Percentiles rank a stretch among this genome's conserved stretches.
These are phyloP conservation scores for Gautieria morchelliformis DNA, from an alignment of 768 basidiomycete species.

Conservation along the genomic window DNA sequence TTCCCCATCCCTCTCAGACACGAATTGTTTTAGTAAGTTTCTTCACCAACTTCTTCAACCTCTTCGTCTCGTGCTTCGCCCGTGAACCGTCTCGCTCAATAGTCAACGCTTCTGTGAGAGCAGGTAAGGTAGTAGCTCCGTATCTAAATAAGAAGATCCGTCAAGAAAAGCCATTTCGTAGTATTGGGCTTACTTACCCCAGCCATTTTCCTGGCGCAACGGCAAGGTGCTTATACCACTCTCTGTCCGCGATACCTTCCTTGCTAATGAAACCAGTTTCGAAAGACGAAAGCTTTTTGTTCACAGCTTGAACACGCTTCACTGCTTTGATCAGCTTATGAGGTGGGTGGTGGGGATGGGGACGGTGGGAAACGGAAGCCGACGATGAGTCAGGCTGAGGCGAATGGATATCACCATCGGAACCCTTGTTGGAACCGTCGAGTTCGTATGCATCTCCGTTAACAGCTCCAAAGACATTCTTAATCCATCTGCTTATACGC, in stretches of 20 bases:
- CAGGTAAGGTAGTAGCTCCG: slow-evolving; percentile 79
- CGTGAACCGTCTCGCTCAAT: slow-evolving; percentile 55
- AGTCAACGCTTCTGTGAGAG: slow-evolving; percentile 65
- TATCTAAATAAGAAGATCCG: slow-evolving; percentile 34
- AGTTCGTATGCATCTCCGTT: not conserved
- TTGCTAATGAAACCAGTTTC: slow-evolving; percentile 76
- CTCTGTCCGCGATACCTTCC: slow-evolving; percentile 66
- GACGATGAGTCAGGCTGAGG: not conserved
- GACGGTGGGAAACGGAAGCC: slow-evolving; percentile 14
- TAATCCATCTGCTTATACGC: slow-evolving; percentile 6
- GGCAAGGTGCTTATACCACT: slow-evolving; percentile 81
- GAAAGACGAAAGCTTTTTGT: slow-evolving; percentile 59
- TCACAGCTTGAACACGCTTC: slow-evolving; percentile 47
- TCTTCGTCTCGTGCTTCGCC: slow-evolving; percentile 49
- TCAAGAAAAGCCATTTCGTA: not conserved
- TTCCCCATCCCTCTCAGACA: not conserved
- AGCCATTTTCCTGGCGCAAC: slow-evolving; percentile 85
- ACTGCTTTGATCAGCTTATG: slow-evolving; percentile 45
- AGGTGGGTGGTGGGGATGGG: slow-evolving; percentile 12
- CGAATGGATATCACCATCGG: not conserved
- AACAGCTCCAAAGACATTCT: slow-evolving; percentile 7
- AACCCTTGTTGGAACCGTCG: not conserved
- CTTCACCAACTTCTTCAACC: slow-evolving; percentile 46
- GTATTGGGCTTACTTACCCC: slow-evolving; percentile 32
- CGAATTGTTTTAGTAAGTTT: slow-evolving; percentile 35